These are phyloP conservation scores for Penicillium janthinellum DNA, from an alignment of 2,329 filamentous ascomycete genomes.

Conservation along the genomic window DNA sequence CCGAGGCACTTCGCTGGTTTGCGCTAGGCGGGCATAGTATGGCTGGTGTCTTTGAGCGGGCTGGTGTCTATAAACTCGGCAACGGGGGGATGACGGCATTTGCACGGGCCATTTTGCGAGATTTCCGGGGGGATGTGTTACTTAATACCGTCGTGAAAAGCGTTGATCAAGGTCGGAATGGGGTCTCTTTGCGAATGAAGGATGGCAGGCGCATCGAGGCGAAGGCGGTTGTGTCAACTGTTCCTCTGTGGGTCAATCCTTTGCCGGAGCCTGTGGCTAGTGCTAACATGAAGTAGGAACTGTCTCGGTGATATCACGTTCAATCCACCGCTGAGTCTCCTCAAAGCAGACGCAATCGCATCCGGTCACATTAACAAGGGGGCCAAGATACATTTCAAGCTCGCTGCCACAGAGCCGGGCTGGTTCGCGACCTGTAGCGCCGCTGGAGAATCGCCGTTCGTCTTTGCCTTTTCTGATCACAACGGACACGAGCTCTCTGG, in stretches of 20 bases:
- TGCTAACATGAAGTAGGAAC: background rate
- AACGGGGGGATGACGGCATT: background rate
- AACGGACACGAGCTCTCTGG: background rate
- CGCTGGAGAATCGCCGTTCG: background rate
- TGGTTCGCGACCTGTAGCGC: background rate
- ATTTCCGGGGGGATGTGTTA: background rate
- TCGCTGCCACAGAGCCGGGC: background rate
- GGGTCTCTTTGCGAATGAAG: background rate
- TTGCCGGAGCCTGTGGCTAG: background rate
- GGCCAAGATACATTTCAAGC: background rate
- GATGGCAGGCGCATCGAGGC: background rate
- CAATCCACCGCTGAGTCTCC: background rate
- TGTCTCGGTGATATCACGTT: background rate
- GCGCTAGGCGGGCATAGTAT: background rate
- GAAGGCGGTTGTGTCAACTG: background rate
- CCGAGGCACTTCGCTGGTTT: background rate
- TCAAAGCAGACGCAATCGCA: background rate
- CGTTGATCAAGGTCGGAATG: background rate
- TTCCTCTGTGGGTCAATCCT: background rate
- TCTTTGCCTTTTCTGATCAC: background rate
- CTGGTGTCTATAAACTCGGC: background rate
- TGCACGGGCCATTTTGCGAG: background rate
- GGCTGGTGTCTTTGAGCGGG: background rate
- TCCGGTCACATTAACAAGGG: background rate
- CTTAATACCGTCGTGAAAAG: background rate